These are phyloP conservation scores for Podaxis pistillaris DNA, from an alignment of 768 basidiomycete genomes.

Conservation along the genomic window DNA sequence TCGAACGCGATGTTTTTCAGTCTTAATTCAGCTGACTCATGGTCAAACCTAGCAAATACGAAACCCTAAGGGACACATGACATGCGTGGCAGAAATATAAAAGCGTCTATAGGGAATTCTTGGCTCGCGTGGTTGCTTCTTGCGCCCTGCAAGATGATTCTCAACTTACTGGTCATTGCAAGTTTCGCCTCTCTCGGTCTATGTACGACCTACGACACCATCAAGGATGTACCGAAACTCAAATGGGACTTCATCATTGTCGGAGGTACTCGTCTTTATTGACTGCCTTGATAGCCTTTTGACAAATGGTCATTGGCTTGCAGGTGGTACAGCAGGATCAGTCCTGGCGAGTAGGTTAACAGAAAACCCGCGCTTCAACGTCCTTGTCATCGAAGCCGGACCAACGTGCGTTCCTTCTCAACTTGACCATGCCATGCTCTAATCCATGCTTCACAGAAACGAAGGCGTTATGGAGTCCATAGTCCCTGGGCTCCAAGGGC, in stretches of 20 bases:
- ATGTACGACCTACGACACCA: slow-evolving; percentile 8
- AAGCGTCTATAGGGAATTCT: too few relatives aligned
- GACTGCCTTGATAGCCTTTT: not conserved
- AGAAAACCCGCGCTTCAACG: slow-evolving; percentile 14
- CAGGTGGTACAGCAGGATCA: slow-evolving; percentile 29
- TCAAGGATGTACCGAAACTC: slow-evolving; percentile 7
- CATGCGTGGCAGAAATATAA: too few relatives aligned
- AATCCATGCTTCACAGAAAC: not conserved
- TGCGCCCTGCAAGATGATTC: not conserved
- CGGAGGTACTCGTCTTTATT: slow-evolving; percentile 17
- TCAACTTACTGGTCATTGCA: not conserved
- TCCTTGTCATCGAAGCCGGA: slow-evolving; percentile 18
- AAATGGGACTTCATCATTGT: slow-evolving; percentile 21
- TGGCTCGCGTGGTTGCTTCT: not conserved
- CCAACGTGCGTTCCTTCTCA: slow-evolving; percentile 13
- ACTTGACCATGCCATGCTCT: not conserved
- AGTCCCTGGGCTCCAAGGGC: slow-evolving; percentile 15
- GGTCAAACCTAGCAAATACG: too few relatives aligned
- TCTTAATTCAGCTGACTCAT: too few relatives aligned
- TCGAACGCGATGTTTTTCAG: too few relatives aligned
- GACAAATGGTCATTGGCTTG: not conserved
- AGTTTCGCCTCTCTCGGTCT: not conserved
- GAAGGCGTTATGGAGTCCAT: slow-evolving; percentile 15
- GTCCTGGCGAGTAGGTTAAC: slow-evolving; percentile 30
- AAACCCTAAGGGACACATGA: too few relatives aligned